phyloP scores from a whole-genome alignment of 305 asterid species.

The Solanum hybrid region DNA sequence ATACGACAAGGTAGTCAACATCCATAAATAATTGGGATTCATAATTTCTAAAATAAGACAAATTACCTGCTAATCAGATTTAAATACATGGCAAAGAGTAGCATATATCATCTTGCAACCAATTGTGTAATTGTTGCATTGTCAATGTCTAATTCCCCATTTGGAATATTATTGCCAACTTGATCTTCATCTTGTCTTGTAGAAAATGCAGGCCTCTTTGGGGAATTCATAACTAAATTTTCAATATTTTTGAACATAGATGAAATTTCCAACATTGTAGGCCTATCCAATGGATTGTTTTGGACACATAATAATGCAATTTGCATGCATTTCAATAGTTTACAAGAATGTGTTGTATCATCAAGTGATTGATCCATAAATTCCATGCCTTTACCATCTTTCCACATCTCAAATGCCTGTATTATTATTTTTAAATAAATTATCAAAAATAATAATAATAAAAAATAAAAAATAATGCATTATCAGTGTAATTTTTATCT shows the following conservation, averaged over 20 bases:
- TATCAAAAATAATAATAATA: background rate
- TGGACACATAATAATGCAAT: constrained; percentile 30
- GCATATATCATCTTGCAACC: background rate
- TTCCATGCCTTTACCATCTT: constrained; percentile 5
- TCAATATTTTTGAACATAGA: constrained; percentile 18
- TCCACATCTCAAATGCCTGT: constrained; percentile 30
- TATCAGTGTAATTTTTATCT: background rate
- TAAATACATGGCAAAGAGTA: background rate
- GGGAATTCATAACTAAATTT: constrained; percentile 6
- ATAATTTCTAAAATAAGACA: background rate
- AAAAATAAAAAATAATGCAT: background rate
- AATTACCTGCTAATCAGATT: background rate
- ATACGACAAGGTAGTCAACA: background rate
- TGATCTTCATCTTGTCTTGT: background rate
- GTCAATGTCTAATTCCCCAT: background rate
- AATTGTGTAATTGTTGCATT: constrained; percentile 5
- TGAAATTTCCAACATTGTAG: constrained; percentile 29
- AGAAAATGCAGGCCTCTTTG: constrained; percentile 25
- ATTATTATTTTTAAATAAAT: background rate
- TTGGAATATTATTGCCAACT: background rate
- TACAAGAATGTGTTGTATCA: constrained; percentile 17
- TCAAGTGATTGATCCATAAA: constrained; percentile 22
- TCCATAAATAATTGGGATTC: background rate
- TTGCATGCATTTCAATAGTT: constrained; percentile 20
- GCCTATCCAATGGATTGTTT: constrained; percentile 23